Evolutionary conservation across 1,284 basidiomycete species (phyloP).

Genomic region (Tylopilus sp.): DNA sequence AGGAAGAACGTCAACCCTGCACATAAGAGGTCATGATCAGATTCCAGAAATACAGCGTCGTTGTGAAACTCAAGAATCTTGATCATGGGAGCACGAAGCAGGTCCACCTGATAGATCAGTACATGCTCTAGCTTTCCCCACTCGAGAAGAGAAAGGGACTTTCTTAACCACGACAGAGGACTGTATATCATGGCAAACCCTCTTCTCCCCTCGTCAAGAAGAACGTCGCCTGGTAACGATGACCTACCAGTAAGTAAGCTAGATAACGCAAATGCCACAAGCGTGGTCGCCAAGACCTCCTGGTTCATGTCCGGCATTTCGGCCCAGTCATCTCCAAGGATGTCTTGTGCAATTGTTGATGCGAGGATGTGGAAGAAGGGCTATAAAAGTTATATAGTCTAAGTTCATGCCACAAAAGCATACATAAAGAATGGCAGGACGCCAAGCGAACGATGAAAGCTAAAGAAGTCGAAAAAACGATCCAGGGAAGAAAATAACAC

Average conservation of each 20-base stretch:
- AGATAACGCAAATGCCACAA: slow-evolving; percentile 88
- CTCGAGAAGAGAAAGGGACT: neutral
- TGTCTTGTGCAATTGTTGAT: slow-evolving; percentile 72
- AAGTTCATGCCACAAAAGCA: slow-evolving; percentile 1
- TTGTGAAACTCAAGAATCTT: slow-evolving; percentile 27
- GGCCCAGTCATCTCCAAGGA: slow-evolving; percentile 48
- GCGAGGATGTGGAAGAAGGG: slow-evolving; percentile 96
- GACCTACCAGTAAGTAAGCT: slow-evolving; percentile 84
- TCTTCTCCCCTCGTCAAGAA: no score
- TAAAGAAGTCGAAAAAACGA: neutral
- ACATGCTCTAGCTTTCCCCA: neutral
- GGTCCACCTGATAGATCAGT: slow-evolving; percentile 11
- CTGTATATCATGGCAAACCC: no score
- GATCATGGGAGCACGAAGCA: neutral
- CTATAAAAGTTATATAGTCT: slow-evolving; percentile 45
- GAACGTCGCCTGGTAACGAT: no score
- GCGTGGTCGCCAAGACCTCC: slow-evolving; percentile 87
- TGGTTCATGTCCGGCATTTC: slow-evolving; percentile 68
- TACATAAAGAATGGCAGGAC: neutral
- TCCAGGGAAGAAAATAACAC: slow-evolving; percentile 41
- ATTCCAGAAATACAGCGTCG: neutral
- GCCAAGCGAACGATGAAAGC: neutral
- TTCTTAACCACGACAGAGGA: no score
- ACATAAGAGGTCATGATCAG: slow-evolving; percentile 19
- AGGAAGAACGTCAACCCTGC: slow-evolving; percentile 82